Evolutionary conservation across 768 basidiomycete genomes (phyloP).

Genomic region (Lentinula lateritia): DNA sequence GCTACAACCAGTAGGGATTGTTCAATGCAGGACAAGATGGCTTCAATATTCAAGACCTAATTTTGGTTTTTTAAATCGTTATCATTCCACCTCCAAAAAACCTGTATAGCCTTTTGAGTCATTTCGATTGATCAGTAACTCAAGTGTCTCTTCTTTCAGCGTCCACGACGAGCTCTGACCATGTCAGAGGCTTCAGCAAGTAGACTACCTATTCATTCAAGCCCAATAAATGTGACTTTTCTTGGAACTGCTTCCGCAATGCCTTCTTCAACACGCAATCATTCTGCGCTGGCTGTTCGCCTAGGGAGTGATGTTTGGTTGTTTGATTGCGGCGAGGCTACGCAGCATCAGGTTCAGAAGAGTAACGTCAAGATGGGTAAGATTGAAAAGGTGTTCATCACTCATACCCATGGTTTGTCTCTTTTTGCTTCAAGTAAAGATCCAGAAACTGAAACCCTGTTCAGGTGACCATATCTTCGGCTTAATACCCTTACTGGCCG

Average conservation of each 20-base stretch:
- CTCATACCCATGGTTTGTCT: constrained; percentile 76
- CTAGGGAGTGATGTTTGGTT: constrained; percentile 72
- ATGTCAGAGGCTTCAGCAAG: background rate
- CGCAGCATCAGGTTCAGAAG: constrained; percentile 72
- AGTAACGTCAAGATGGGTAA: constrained; percentile 72
- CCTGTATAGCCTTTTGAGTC: background rate
- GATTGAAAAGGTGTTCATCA: constrained; percentile 81
- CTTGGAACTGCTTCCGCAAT: constrained; percentile 80
- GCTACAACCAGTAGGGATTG: background rate
- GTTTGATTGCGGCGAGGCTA: constrained; percentile 84
- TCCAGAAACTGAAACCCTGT: background rate
- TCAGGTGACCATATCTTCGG: constrained; percentile 86
- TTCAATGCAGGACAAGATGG: background rate
- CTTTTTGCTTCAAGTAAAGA: background rate
- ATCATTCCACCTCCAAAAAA: background rate
- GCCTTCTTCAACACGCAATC: constrained; percentile 74
- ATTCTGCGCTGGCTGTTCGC: constrained; percentile 66
- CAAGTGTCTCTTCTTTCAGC: background rate
- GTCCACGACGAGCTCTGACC: background rate
- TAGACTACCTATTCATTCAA: constrained; percentile 2
- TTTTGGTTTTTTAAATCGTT: background rate
- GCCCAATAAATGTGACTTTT: constrained; percentile 57
- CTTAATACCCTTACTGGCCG: constrained; percentile 61
- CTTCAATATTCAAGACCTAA: background rate
- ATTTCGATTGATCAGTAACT: background rate